Conservation (phyloP, 768 basidiomycete genomes). For the Auricularia auricula-judae region DNA sequence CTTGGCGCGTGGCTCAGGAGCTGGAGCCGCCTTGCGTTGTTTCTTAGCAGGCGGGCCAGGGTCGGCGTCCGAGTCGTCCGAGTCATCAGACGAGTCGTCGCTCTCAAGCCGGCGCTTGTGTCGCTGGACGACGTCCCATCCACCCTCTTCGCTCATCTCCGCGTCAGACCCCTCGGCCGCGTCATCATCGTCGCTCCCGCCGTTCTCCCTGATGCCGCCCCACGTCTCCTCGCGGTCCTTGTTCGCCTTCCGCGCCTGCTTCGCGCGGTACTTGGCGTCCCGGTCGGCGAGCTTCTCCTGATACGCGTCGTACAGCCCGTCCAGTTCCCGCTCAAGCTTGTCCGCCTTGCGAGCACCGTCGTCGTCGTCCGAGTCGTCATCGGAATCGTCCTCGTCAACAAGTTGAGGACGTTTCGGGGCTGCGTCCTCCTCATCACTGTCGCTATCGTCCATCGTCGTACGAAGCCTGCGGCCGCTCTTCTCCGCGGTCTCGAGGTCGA, state of each 20-base stretch:
- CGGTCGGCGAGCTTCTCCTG: slow-evolving; percentile 66
- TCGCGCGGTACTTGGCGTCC: slow-evolving; percentile 80
- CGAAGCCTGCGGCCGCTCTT: slow-evolving; percentile 22
- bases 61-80: slow-evolving; percentile 36
- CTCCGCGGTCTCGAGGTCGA: slow-evolving; percentile 66
- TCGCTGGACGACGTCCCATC: slow-evolving; percentile 58
- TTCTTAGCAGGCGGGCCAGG: slow-evolving; percentile 13
- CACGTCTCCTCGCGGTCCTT: slow-evolving; percentile 66
- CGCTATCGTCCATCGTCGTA: slow-evolving; percentile 34
- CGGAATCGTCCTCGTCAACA: slow-evolving; percentile 35
- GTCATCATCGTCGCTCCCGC: slow-evolving; percentile 30
- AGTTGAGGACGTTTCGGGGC: slow-evolving; percentile 11
- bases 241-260: slow-evolving; percentile 63
- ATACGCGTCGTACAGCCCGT: slow-evolving; percentile 82
- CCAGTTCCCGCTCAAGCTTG: slow-evolving; percentile 73
- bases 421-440: slow-evolving; percentile 30
- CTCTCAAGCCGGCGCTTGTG: slow-evolving; percentile 37
- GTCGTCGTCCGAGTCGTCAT: slow-evolving; percentile 45
- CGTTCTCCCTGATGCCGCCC: slow-evolving; percentile 49
- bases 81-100: slow-evolving; percentile 37
- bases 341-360: slow-evolving; percentile 52
- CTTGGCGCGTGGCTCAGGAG: slow-evolving; percentile 22
- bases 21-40: slow-evolving; percentile 21
- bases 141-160: slow-evolving; percentile 34
- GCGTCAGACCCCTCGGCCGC: slow-evolving; percentile 26